These are phyloP conservation scores for Neurospora sp. DNA, from an alignment of 495 filamentous ascomycete genomes.

Conservation along the genomic window DNA sequence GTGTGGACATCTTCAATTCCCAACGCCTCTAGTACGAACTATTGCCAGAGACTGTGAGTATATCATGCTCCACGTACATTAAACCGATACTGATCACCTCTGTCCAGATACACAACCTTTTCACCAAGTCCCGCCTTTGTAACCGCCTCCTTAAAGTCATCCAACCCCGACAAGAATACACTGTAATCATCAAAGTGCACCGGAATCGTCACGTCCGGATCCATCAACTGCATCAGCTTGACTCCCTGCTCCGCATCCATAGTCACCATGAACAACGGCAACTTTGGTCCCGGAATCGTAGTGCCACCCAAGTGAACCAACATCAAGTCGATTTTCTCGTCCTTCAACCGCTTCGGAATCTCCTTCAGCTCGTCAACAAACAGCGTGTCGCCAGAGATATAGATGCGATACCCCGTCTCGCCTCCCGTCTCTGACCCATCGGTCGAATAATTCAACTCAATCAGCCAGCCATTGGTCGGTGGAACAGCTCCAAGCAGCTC, in stretches of 20 bases:
- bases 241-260: conserved; percentile 62
- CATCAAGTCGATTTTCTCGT: conserved; percentile 56
- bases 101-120: conserved; percentile 52
- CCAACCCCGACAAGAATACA: conserved; percentile 47
- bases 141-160: conserved; percentile 51
- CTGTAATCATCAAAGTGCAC: conserved; percentile 63
- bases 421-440: conserved; percentile 18
- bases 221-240: conserved; percentile 47
- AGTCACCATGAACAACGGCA: conserved; percentile 57
- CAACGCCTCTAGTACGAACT: too few relatives aligned
- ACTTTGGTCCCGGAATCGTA: conserved; percentile 47
- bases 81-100: conserved; percentile 50
- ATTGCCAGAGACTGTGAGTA: too few relatives aligned
- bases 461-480: conserved; percentile 63
- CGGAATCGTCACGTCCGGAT: conserved; percentile 57
- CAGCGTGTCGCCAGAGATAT: conserved; percentile 66
- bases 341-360: conserved; percentile 37
- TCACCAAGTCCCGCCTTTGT: conserved; percentile 38
- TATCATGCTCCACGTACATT: conserved; percentile 20
- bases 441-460: conserved; percentile 47
- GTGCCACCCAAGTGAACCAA: conserved; percentile 59
- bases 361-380: conserved; percentile 51
- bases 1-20: too few relatives aligned
- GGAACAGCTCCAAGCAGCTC: conserved; percentile 54
- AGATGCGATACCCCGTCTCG: conserved; percentile 51